phyloP scores from a whole-genome alignment of 495 filamentous ascomycete genomes.

The Cercophora newfieldiana region DNA sequence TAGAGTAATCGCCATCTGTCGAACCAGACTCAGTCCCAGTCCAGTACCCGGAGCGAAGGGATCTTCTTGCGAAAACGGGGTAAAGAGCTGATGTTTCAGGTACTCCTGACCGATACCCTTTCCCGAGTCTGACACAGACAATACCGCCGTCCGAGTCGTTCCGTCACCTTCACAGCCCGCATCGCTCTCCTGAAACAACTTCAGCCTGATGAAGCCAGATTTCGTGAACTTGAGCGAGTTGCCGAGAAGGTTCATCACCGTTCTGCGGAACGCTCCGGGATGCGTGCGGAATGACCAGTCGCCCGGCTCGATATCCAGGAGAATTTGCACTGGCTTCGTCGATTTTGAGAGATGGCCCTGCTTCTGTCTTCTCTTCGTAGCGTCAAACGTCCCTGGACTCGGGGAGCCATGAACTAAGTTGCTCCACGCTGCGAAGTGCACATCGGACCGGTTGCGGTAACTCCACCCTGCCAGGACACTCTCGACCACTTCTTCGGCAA shows the following conservation, averaged over 20 bases:
- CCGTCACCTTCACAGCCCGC: background rate
- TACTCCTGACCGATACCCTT: constrained; percentile 68
- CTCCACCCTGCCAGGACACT: constrained; percentile 57
- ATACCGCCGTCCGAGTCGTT: constrained; percentile 4
- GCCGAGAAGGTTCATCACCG: constrained; percentile 79
- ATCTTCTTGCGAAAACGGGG: constrained; percentile 71
- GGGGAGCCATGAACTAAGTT: background rate
- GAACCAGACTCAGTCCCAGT: constrained; percentile 66
- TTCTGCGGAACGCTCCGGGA: constrained; percentile 68
- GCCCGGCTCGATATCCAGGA: constrained; percentile 61
- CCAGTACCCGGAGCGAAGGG: constrained; percentile 64
- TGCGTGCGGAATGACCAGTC: constrained; percentile 67
- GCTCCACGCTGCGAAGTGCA: constrained; percentile 20
- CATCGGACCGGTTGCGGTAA: constrained; percentile 33
- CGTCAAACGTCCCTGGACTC: background rate
- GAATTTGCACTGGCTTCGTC: constrained; percentile 43
- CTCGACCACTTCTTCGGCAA: constrained; percentile 62
- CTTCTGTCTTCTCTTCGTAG: background rate
- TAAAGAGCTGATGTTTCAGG: constrained; percentile 62
- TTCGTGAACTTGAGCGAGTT: constrained; percentile 80
- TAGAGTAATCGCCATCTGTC: constrained; percentile 61
- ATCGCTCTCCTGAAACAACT: constrained; percentile 49
- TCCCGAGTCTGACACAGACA: constrained; percentile 64
- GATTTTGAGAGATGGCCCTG: background rate
- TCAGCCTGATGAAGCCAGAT: constrained; percentile 63